Evolutionary conservation across 2,329 filamentous ascomycete species (phyloP).

Genomic region (Cladosporium austrohemisphaericum): DNA sequence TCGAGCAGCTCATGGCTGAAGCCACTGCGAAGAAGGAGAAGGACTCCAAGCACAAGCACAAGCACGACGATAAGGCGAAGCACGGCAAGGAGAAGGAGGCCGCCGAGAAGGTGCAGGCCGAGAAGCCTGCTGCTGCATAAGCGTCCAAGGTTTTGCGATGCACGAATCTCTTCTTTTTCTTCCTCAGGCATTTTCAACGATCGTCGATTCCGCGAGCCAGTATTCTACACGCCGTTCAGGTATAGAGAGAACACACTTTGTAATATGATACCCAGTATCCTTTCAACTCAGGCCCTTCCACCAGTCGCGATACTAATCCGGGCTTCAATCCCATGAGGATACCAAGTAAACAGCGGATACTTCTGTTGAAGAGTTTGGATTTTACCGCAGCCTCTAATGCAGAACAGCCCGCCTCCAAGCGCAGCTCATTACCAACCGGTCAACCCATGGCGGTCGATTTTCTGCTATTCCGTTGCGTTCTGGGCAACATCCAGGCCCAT

Average conservation of each 20-base stretch:
- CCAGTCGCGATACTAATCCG: no score
- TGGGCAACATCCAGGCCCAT: neutral
- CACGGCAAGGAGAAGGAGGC: constrained; percentile 46
- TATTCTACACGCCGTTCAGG: constrained; percentile 6
- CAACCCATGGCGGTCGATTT: no score
- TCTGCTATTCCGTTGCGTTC: neutral
- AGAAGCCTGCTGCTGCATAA: constrained; percentile 11
- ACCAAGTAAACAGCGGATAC: no score
- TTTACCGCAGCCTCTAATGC: no score
- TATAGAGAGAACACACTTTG: constrained; percentile 7
- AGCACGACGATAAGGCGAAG: constrained; percentile 47
- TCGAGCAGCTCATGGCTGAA: constrained; percentile 96
- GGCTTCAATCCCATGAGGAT: no score
- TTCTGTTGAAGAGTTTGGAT: no score
- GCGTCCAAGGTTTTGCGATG: neutral
- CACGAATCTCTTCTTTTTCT: neutral
- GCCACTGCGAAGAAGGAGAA: constrained; percentile 90
- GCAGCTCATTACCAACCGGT: no score
- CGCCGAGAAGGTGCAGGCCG: constrained; percentile 10
- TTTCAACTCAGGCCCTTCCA: neutral
- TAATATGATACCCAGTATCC: constrained; percentile 13
- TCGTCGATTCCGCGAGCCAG: constrained; percentile 2
- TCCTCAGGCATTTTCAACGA: constrained; percentile 10
- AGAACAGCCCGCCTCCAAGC: no score
- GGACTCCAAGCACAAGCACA: constrained; percentile 68